These are phyloP conservation scores for Brassica juncea DNA, from an alignment of 345 rosid genomes.

Conservation along the genomic window DNA sequence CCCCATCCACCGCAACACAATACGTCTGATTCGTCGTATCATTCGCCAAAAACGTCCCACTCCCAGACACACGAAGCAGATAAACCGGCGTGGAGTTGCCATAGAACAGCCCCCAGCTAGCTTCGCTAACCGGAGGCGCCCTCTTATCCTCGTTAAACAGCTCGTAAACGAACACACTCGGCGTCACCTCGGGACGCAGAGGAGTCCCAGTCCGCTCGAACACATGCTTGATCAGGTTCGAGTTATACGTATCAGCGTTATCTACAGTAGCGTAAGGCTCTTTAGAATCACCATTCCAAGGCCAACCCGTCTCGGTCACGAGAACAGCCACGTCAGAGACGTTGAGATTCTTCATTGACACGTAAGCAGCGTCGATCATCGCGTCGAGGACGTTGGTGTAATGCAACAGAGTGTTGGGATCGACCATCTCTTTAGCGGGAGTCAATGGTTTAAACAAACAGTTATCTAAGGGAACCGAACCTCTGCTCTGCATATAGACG, in stretches of 20 bases:
- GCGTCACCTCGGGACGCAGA: constrained; percentile 78
- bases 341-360: constrained; percentile 88
- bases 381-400: constrained; percentile 95
- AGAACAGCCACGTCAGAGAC: constrained; percentile 75
- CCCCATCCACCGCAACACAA: constrained; percentile 74
- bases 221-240: constrained; percentile 89
- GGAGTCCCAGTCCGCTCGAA: constrained; percentile 81
- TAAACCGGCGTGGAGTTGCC: constrained; percentile 84
- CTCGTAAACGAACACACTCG: constrained; percentile 79
- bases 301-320: constrained; percentile 92
- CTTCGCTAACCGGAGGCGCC: constrained; percentile 78
- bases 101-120: constrained; percentile 84
- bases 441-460: constrained; percentile 85
- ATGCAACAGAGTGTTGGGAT: constrained; percentile 90
- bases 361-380: constrained; percentile 89
- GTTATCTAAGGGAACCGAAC: constrained; percentile 91
- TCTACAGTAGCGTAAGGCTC: constrained; percentile 88
- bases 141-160: constrained; percentile 88
- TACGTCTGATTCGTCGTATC: constrained; percentile 89
- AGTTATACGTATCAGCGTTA: constrained; percentile 84
- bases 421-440: constrained; percentile 94
- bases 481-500: constrained; percentile 91
- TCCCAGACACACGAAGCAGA: constrained; percentile 86
- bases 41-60: constrained; percentile 81
- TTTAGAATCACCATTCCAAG: constrained; percentile 71